phyloP scores from a whole-genome alignment of 1,284 basidiomycete species.

The Nidula niveotomentosa region DNA sequence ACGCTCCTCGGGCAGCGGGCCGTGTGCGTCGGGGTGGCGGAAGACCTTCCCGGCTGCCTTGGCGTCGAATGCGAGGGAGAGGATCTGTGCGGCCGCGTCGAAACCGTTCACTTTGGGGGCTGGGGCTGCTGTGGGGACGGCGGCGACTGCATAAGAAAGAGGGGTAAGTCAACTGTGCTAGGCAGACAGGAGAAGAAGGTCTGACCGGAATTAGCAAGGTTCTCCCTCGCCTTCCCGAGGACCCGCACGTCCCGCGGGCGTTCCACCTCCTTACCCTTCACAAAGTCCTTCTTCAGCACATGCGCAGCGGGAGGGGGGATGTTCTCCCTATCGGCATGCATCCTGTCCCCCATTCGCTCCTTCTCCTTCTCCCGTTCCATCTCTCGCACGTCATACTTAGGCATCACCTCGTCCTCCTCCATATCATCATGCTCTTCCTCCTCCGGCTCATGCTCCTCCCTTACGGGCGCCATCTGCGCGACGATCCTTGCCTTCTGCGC shows the following conservation, averaged over 20 bases:
- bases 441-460: slow-evolving; percentile 42
- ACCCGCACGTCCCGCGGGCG: background rate
- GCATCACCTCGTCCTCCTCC: slow-evolving; percentile 20
- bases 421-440: slow-evolving; percentile 43
- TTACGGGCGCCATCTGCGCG: slow-evolving; percentile 80
- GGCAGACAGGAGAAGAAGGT: background rate
- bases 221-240: slow-evolving; percentile 21
- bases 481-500: slow-evolving; percentile 88
- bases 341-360: background rate
- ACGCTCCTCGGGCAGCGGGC: slow-evolving; percentile 67
- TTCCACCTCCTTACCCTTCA: slow-evolving; percentile 9
- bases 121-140: slow-evolving; percentile 19
- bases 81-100: slow-evolving; percentile 65
- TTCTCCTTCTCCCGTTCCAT: slow-evolving; percentile 3
- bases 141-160: too few species aligned
- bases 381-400: background rate
- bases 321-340: slow-evolving; percentile 24
- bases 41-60: slow-evolving; percentile 60
- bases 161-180: too few species aligned
- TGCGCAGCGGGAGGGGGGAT: slow-evolving; percentile 17
- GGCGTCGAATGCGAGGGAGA: slow-evolving; percentile 70
- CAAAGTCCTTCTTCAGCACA: slow-evolving; percentile 7
- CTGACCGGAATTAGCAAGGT: slow-evolving; percentile 7
- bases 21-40: slow-evolving; percentile 52
- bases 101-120: slow-evolving; percentile 51